Evolutionary conservation across 208 protist species (phyloP), one percentile per base, ranked within the genome.

Genomic region (Wallacemonas sp.): DNA sequence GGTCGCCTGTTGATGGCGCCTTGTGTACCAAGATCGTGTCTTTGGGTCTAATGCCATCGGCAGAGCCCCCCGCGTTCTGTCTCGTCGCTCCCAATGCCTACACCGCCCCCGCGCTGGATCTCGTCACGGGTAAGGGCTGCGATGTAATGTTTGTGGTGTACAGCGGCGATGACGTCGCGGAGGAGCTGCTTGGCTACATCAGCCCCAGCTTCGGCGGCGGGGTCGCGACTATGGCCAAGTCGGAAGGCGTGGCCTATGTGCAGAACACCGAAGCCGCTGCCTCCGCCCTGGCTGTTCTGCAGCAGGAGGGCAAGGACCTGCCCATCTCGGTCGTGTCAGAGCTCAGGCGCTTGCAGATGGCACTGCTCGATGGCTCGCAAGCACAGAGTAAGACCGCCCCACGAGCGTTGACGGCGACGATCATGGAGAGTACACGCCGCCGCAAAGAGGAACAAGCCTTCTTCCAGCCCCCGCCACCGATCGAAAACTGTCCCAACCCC

Each of bases 1-100:
- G 86, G 9, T 86, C 80, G 39, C 86, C 86, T 15, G 72, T 93
- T 0, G 86, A 93, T 45, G 80, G 82, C 19, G 86, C 83, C n/a
- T 73, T 93, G 19, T 93, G 86, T 66, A 86, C 86, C 15, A 79
- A 79, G 47, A 62, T 79, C 33, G 75, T 93, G 31, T 66, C 77
- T 24, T 30, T 86, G 14, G 54, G 74, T 21, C 17, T 80, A 51
- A 75, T 82, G 62, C 63, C 73, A 12, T 31, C 64, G 26, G 65
- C 42, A n/a, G 63, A 75, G 15, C 70, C 66, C 24, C 72, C 59
- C 2, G 47, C 41, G 15, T 70, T 70, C 31, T 49, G 38, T 24
- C 44, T 70, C 8, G 73, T 85, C 2, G 77, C 86, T 8, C 38
- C 76, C 27, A 90, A 87, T 61, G 79, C 83, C 6, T 87, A 93